Percentiles rank a stretch among this genome's conserved stretches.
Evolutionary conservation across 2,329 filamentous ascomycete genomes (phyloP).

Genomic region (Calonectria pseudoturangicola): DNA sequence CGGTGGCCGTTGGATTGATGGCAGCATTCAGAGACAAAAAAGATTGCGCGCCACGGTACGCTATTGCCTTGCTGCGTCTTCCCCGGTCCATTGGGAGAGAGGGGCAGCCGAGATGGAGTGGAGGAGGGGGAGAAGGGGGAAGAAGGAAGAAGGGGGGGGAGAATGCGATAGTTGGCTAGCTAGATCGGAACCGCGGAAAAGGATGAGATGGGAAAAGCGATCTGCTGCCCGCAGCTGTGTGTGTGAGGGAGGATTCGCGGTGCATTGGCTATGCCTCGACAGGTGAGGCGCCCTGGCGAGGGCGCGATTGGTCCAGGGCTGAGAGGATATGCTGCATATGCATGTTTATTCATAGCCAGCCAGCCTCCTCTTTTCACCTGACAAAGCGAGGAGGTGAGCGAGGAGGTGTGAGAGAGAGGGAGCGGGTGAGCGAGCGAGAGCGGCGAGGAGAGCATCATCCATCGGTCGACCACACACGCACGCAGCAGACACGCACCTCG

Average conservation of each 20-base stretch:
- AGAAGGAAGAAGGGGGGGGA: neutral
- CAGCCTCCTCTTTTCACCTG: neutral
- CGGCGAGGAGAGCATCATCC: too few species aligned
- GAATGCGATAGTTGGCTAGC: too few species aligned
- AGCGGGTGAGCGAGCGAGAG: neutral
- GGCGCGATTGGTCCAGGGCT: neutral
- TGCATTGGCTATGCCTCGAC: conserved; percentile 12
- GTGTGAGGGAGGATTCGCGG: neutral
- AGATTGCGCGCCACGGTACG: conserved; percentile 10
- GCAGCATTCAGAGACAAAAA: conserved; percentile 19
- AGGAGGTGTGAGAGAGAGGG: neutral
- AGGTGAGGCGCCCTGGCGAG: neutral
- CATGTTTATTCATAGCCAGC: conserved; percentile 22
- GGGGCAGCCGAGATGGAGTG: neutral
- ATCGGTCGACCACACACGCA: too few species aligned
- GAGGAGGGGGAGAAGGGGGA: too few species aligned
- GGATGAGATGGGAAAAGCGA: conserved; percentile 4
- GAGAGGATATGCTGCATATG: conserved; percentile 6
- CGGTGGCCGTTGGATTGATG: conserved; percentile 9
- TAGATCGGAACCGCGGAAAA: neutral
- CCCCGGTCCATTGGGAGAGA: neutral
- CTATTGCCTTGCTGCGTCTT: neutral
- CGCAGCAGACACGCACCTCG: neutral
- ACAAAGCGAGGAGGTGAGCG: neutral
- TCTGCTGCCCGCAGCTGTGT: neutral